These are phyloP conservation scores for Trichosporon sp. DNA, from an alignment of 1,284 basidiomycete species.

Conservation along the genomic window DNA sequence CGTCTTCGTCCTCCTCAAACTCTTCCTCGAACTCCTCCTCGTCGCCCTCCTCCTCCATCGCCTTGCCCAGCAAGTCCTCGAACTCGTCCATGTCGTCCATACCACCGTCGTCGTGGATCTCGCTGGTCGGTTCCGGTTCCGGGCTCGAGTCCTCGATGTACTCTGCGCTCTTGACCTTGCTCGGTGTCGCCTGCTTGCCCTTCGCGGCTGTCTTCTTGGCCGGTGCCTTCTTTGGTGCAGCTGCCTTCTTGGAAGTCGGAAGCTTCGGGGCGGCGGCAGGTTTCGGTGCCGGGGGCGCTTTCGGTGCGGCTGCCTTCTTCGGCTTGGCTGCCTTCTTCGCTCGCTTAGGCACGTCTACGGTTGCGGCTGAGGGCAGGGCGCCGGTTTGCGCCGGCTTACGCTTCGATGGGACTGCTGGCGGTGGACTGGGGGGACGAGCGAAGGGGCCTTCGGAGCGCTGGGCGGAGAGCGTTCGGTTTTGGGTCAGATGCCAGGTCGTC, in stretches of 20 bases:
- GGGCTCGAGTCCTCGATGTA: constrained; percentile 44
- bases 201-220: constrained; percentile 8
- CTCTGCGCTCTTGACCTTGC: constrained; percentile 39
- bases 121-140: constrained; percentile 13
- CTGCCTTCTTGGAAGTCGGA: constrained; percentile 1
- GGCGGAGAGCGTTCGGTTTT: constrained; percentile 27
- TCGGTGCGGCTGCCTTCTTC: not conserved
- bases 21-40: constrained; percentile 31
- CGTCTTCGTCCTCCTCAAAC: constrained; percentile 34
- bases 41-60: constrained; percentile 30
- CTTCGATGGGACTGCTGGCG: not conserved
- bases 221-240: constrained; percentile 6
- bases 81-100: constrained; percentile 40
- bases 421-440: not conserved
- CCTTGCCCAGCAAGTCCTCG: constrained; percentile 36
- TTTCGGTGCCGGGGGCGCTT: not conserved
- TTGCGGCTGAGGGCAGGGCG: not conserved
- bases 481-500: constrained; percentile 30
- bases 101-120: not conserved
- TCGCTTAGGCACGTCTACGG: not conserved
- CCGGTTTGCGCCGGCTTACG: constrained; percentile 7
- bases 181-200: constrained; percentile 9
- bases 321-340: not conserved
- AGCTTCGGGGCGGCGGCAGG: not conserved
- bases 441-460: constrained; percentile 6